Base-by-base conservation (phyloP, 176 grass and related monocot species). In the Avena insularis region DNA sequence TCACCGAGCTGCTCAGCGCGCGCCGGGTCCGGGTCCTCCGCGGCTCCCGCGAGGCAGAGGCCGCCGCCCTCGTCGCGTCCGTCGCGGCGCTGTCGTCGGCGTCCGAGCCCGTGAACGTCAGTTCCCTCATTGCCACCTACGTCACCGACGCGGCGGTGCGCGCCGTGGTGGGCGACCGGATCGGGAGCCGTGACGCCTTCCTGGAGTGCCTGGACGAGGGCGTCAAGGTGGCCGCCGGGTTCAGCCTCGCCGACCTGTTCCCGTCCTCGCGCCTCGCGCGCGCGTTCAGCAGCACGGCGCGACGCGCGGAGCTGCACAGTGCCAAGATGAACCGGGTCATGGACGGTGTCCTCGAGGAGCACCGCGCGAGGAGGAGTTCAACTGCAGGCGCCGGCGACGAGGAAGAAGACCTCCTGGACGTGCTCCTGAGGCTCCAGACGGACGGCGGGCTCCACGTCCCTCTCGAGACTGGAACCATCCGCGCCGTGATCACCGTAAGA, bases 1-100 rank as follows among this genome's bases (percentile, higher is more conserved):
- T 80, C 71, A 21, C 75, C 21, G 80, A 94, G 69, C 82, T 91
- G 6, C 80, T 89, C 20, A 58, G 90, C 53, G 75, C 47, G 45
- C 85, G 73, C 10, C 25, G 25, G 25, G 62, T 65, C 62, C 62
- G 62, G 11, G 27, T 27, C 62, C 12, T 65, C 62, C 62, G 62
- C 62, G 62, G 27, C 12, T 65, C 27, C 62, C 62, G 62, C 25
- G 27, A 65, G 12, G 62, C 25, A 12, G 62, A 65, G 62, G 62
- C 62, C 5, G 62, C 62, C 62, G 6, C 27, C 62, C 62, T 65
- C 12, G 27, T 65, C 25, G 62, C 62, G 27, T 65, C 62, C 12
- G 5, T 65, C 23, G 61, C 61, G 12, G 13, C 61, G 11, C 25
- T 64, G 61, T 64, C 61, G 12, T 14, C 62, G 25, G 31, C 62